These are phyloP conservation scores for Neopestalotiopsis sp. DNA, from an alignment of 2,329 filamentous ascomycete species.

Conservation along the genomic window DNA sequence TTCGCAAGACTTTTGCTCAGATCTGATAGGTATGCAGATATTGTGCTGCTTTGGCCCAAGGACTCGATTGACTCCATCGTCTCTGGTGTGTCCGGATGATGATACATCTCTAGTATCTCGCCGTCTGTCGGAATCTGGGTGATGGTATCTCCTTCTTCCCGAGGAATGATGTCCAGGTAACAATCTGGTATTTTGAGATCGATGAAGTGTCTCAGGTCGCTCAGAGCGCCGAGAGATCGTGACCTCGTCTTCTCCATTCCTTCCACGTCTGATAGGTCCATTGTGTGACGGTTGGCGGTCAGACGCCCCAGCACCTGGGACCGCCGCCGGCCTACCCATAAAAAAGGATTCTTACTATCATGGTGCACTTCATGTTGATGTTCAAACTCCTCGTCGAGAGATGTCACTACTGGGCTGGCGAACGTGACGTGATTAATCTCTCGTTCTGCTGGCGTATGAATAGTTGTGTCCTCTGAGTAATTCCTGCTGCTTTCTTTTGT, in stretches of 20 bases:
- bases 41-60: slow-evolving; percentile 20
- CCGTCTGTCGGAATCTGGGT: slow-evolving; percentile 18
- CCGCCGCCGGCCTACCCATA: slow-evolving; percentile 35
- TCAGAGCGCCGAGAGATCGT: background rate
- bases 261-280: slow-evolving; percentile 24
- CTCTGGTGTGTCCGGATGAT: slow-evolving; percentile 16
- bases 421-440: slow-evolving; percentile 2
- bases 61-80: slow-evolving; percentile 17
- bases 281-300: slow-evolving; percentile 19
- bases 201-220: slow-evolving; percentile 24
- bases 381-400: background rate
- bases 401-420: background rate
- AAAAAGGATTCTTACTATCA: slow-evolving; percentile 34
- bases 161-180: slow-evolving; percentile 27
- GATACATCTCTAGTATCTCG: slow-evolving; percentile 20
- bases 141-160: slow-evolving; percentile 17
- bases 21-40: slow-evolving; percentile 21
- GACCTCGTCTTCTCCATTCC: slow-evolving; percentile 22
- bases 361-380: slow-evolving; percentile 10
- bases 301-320: slow-evolving; percentile 30
- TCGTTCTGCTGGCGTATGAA: slow-evolving; percentile 25
- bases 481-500: slow-evolving; percentile 16
- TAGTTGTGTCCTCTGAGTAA: slow-evolving; percentile 34
- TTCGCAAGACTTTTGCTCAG: slow-evolving; percentile 16
- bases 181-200: slow-evolving; percentile 34